These are phyloP conservation scores for Penicillium coffeae DNA, from an alignment of 495 filamentous ascomycete genomes.

Conservation along the genomic window DNA sequence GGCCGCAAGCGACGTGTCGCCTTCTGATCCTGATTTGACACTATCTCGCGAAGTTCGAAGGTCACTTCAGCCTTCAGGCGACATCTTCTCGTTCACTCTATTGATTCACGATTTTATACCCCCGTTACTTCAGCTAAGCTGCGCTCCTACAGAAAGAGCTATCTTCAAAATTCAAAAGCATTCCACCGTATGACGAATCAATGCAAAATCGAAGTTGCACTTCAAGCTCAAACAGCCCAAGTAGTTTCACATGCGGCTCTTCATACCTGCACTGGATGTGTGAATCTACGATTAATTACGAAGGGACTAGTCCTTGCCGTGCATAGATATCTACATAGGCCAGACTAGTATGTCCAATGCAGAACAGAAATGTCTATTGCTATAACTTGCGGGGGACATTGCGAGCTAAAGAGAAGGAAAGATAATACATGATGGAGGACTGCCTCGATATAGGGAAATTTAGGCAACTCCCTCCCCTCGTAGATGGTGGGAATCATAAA, in stretches of 20 bases:
- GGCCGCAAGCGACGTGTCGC: constrained; percentile 72
- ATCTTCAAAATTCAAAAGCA: too few relatives aligned
- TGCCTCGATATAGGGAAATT: constrained; percentile 8
- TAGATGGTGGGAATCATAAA: constrained; percentile 17
- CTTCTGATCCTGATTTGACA: constrained; percentile 31
- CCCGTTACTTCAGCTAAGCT: too few relatives aligned
- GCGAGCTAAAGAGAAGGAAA: constrained; percentile 27
- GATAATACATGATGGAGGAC: constrained; percentile 34
- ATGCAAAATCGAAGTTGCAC: too few relatives aligned
- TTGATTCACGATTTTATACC: not conserved
- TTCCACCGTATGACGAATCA: too few relatives aligned
- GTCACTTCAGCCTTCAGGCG: not conserved
- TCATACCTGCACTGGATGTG: too few relatives aligned
- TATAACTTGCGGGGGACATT: constrained; percentile 24
- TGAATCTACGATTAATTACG: too few relatives aligned
- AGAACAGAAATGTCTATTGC: constrained; percentile 25
- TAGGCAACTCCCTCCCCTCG: constrained; percentile 16
- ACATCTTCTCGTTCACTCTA: too few relatives aligned
- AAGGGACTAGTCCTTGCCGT: too few relatives aligned
- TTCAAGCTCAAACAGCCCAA: too few relatives aligned
- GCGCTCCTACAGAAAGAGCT: too few relatives aligned
- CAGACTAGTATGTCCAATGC: not conserved
- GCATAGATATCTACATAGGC: not conserved
- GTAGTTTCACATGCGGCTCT: too few relatives aligned
- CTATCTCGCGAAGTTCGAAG: not conserved